These are phyloP conservation scores for Cadophora luteo-olivacea DNA, from an alignment of 2,329 filamentous ascomycete species.

Conservation along the genomic window DNA sequence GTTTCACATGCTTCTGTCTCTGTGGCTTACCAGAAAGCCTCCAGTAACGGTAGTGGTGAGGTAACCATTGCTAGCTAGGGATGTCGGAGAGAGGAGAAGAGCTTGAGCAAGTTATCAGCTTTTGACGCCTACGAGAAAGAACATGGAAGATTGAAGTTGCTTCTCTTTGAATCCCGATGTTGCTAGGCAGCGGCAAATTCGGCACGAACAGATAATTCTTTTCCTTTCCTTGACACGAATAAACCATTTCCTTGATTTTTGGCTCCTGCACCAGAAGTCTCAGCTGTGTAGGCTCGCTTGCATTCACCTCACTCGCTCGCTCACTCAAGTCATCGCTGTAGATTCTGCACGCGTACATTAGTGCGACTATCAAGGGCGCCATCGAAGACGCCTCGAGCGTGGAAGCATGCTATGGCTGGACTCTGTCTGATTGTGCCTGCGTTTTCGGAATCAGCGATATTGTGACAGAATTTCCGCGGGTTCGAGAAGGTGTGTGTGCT, in stretches of 20 bases:
- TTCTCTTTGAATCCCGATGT: neutral
- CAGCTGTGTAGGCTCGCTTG: neutral
- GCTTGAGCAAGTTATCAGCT: neutral
- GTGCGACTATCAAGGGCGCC: neutral
- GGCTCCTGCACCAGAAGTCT: conserved; percentile 3
- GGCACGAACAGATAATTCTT: conserved; percentile 2
- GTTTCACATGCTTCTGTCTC: conserved; percentile 6
- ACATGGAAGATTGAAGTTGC: neutral
- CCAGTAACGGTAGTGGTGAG: neutral
- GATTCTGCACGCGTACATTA: conserved; percentile 17
- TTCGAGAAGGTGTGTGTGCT: neutral
- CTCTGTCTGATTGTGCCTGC: conserved; percentile 21
- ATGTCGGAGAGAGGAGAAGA: neutral
- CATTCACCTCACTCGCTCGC: neutral
- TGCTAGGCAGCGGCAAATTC: conserved; percentile 2
- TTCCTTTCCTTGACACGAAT: neutral
- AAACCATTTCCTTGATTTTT: neutral
- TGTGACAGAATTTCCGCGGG: conserved; percentile 4
- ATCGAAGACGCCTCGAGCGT: conserved; percentile 26
- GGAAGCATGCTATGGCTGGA: conserved; percentile 19
- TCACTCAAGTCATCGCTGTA: neutral
- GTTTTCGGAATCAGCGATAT: neutral
- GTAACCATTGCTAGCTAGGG: neutral
- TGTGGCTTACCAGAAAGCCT: conserved; percentile 4
- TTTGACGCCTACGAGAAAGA: neutral